phyloP scores from a whole-genome alignment of 2,329 filamentous ascomycete species.

The Colletotrichum musicola region DNA sequence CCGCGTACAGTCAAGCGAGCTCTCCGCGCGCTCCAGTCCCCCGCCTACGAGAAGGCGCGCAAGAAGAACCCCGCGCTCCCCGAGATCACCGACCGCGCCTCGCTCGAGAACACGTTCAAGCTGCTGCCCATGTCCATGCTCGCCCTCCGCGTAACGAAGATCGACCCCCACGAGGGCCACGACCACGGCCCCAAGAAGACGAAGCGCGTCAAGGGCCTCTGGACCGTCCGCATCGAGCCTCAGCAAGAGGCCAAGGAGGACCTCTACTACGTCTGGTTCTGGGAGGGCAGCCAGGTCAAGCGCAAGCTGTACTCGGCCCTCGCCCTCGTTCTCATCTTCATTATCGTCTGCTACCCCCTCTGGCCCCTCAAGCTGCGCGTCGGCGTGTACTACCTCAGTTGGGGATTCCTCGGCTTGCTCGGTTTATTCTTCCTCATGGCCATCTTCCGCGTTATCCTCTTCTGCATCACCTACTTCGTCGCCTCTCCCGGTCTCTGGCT shows the following conservation, averaged over 20 bases:
- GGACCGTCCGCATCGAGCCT: conserved; percentile 95
- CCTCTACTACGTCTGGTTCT: conserved; percentile 97
- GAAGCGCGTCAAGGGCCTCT: conserved; percentile 94
- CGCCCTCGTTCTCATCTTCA: conserved; percentile 85
- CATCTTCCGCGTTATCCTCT: conserved; percentile 94
- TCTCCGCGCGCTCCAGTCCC: conserved; percentile 88
- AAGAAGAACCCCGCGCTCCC: conserved; percentile 92
- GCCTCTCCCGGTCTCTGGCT: conserved; percentile 94
- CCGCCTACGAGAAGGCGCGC: conserved; percentile 89
- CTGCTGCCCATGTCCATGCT: conserved; percentile 94
- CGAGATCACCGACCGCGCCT: conserved; percentile 86
- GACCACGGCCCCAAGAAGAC: conserved; percentile 77
- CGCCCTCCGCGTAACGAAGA: conserved; percentile 88
- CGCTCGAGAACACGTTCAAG: conserved; percentile 95
- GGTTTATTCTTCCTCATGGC: conserved; percentile 98
- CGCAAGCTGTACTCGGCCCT: conserved; percentile 91
- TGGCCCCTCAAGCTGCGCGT: conserved; percentile 93
- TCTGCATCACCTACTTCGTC: conserved; percentile 90
- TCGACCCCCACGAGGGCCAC: conserved; percentile 82
- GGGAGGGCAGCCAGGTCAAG: conserved; percentile 93
- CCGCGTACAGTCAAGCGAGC: conserved; percentile 85
- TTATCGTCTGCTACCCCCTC: conserved; percentile 92
- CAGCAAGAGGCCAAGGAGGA: conserved; percentile 91
- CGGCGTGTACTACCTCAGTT: conserved; percentile 97
- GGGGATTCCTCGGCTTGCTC: conserved; percentile 90